A percentile compares a stretch with the other conserved stretches of the same genome.
Evolutionary conservation across 805 yeast genomes (phyloP).

Genomic region (Saccharomycopsis vini): DNA sequence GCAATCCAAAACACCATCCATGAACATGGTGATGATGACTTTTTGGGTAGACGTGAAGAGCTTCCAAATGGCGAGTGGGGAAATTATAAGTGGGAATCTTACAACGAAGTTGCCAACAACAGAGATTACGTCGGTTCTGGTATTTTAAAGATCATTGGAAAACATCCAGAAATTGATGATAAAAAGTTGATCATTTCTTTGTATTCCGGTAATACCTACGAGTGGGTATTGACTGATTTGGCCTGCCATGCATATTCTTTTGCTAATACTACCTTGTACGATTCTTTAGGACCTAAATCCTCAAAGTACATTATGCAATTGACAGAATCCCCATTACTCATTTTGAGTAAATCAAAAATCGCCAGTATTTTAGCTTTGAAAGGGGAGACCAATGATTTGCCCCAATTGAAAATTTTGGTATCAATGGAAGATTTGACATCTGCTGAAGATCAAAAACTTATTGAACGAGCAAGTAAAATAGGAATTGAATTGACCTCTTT

Average conservation of each 20-base stretch:
- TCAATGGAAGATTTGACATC: constrained; percentile 8
- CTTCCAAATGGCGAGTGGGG: constrained; percentile 6
- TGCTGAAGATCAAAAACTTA: constrained; percentile 1
- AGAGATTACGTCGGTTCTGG: constrained; percentile 41
- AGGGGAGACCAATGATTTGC: constrained; percentile 22
- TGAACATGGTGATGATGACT: constrained; percentile 21
- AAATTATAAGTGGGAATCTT: constrained; percentile 24
- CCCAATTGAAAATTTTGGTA: constrained; percentile 4
- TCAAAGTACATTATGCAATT: constrained; percentile 52
- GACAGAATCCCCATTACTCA: constrained; percentile 48
- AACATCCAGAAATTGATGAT: constrained; percentile 19
- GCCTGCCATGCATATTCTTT: constrained; percentile 54
- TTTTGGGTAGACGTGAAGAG: constrained; percentile 25
- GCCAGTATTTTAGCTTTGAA: constrained; percentile 9
- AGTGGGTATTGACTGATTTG: constrained; percentile 63
- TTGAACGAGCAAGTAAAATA: not conserved
- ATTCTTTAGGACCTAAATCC: constrained; percentile 50
- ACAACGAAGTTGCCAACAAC: constrained; percentile 28
- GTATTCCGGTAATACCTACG: constrained; percentile 40
- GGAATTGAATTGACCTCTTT: constrained; percentile 29
- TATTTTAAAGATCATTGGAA: constrained; percentile 25
- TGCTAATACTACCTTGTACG: constrained; percentile 45
- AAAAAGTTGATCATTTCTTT: constrained; percentile 21
- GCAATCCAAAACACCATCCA: constrained; percentile 26
- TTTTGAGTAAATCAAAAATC: constrained; percentile 37